Conservation (phyloP, 1,284 basidiomycete species). For the Ganoderma lingzhi region DNA sequence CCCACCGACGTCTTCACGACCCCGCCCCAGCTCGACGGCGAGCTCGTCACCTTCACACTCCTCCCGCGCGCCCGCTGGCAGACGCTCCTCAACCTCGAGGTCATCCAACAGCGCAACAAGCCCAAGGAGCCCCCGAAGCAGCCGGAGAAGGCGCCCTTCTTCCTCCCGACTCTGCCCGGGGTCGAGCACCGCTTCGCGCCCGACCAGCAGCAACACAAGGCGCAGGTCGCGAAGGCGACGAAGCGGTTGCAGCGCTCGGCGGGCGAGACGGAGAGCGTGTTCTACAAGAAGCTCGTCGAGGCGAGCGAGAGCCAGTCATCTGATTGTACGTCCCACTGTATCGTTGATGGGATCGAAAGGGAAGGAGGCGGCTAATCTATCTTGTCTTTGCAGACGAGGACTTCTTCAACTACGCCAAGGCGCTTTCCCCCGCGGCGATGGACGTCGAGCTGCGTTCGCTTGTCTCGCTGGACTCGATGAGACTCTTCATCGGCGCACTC, state of each 20-base stretch:
- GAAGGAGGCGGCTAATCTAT: background rate
- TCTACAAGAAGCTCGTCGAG: constrained; percentile 70
- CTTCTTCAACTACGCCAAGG: constrained; percentile 90
- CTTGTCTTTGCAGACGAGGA: constrained; percentile 63
- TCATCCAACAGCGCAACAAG: constrained; percentile 97
- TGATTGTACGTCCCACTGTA: constrained; percentile 65
- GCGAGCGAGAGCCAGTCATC: constrained; percentile 58
- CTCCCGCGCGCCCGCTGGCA: constrained; percentile 96
- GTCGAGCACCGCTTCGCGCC: constrained; percentile 83
- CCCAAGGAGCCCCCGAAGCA: constrained; percentile 96
- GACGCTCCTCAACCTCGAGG: constrained; percentile 94
- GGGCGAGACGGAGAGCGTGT: constrained; percentile 74
- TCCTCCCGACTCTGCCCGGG: constrained; percentile 90
- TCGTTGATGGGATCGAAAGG: background rate
- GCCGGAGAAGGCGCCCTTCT: constrained; percentile 96
- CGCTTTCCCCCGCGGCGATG: constrained; percentile 88
- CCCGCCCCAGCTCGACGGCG: constrained; percentile 86
- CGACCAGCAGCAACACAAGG: constrained; percentile 49
- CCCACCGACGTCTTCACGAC: constrained; percentile 79
- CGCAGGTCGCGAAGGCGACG: constrained; percentile 50
- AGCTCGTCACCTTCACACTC: constrained; percentile 90
- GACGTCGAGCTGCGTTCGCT: constrained; percentile 92
- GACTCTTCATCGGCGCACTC: constrained; percentile 80
- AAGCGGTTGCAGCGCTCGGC: constrained; percentile 64
- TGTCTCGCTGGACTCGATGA: constrained; percentile 70